Percentiles rank a stretch among this genome's conserved stretches.
phyloP scores from a whole-genome alignment of 768 basidiomycete genomes.

The Suillus discolor region DNA sequence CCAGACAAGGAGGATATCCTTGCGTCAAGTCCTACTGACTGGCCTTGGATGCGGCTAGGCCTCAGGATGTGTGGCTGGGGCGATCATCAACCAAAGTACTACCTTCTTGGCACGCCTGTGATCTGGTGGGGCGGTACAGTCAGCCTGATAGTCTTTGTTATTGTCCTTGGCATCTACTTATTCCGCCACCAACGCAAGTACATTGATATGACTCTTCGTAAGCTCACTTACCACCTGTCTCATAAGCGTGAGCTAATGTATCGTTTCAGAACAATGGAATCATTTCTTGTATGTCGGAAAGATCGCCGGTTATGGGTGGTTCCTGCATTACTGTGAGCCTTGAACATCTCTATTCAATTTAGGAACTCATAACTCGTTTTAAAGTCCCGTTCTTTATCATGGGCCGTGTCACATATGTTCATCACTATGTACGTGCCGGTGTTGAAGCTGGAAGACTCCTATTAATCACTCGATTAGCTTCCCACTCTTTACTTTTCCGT shows the following conservation, averaged over 20 bases:
- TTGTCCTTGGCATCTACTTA: conserved; percentile 67
- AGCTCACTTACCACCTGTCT: conserved; percentile 32
- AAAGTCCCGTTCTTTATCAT: conserved; percentile 96
- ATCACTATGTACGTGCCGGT: conserved; percentile 79
- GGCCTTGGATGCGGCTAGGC: conserved; percentile 90
- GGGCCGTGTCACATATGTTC: conserved; percentile 95
- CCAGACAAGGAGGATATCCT: conserved; percentile 99
- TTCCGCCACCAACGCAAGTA: conserved; percentile 87
- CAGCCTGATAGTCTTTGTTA: conserved; percentile 60
- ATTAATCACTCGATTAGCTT: conserved; percentile 50
- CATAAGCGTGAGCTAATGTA: neutral
- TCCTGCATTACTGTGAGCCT: conserved; percentile 80
- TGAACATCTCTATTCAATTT: neutral
- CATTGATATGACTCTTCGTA: conserved; percentile 86
- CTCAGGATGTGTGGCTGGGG: conserved; percentile 99
- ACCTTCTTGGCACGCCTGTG: conserved; percentile 89
- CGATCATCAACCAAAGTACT: conserved; percentile 85
- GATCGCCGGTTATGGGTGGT: conserved; percentile 90
- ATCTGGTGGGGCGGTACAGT: conserved; percentile 85
- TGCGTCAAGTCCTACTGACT: conserved; percentile 89
- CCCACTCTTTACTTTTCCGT: conserved; percentile 98
- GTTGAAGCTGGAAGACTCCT: neutral
- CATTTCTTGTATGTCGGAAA: conserved; percentile 93
- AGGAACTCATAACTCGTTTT: conserved; percentile 8
- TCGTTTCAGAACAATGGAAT: conserved; percentile 78